A percentile compares a stretch with the other conserved stretches of the same genome.
phyloP scores from a whole-genome alignment of 352 stramenopile species.

The Globisporangium middletonii region DNA sequence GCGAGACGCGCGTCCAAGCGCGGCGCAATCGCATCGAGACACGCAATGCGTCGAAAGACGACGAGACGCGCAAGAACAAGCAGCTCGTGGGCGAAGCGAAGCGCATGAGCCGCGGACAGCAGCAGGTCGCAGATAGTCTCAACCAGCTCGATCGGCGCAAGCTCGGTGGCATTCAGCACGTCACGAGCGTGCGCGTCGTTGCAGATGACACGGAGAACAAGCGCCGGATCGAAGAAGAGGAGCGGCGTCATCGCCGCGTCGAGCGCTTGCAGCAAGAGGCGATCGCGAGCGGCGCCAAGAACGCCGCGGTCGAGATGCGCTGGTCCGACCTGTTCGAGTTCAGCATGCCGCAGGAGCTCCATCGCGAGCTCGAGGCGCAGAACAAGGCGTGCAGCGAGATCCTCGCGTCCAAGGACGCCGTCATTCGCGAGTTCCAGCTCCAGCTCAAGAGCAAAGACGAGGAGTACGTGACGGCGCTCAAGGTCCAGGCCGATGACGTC shows the following conservation, averaged over 20 bases:
- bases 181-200: conserved; percentile 89
- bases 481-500: conserved; percentile 87
- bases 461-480: conserved; percentile 91
- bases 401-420: conserved; percentile 83
- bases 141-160: conserved; percentile 76
- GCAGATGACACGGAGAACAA: conserved; percentile 88
- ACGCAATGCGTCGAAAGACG: conserved; percentile 73
- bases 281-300: conserved; percentile 84
- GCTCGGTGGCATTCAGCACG: conserved; percentile 77
- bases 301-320: conserved; percentile 92
- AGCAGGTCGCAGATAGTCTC: conserved; percentile 73
- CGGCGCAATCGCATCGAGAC: conserved; percentile 68
- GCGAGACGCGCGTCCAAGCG: conserved; percentile 55
- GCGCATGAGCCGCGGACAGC: conserved; percentile 60
- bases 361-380: conserved; percentile 87
- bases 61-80: conserved; percentile 73
- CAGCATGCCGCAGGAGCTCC: conserved; percentile 92
- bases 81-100: conserved; percentile 54
- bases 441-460: conserved; percentile 94
- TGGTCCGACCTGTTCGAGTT: conserved; percentile 90
- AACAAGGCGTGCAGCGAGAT: conserved; percentile 87
- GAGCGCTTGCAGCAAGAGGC: conserved; percentile 90
- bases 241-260: conserved; percentile 78
- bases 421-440: conserved; percentile 88
- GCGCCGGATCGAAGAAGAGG: conserved; percentile 88